Conservation (phyloP, 2,329 filamentous ascomycete genomes). For the Trichoderma harzianum region DNA sequence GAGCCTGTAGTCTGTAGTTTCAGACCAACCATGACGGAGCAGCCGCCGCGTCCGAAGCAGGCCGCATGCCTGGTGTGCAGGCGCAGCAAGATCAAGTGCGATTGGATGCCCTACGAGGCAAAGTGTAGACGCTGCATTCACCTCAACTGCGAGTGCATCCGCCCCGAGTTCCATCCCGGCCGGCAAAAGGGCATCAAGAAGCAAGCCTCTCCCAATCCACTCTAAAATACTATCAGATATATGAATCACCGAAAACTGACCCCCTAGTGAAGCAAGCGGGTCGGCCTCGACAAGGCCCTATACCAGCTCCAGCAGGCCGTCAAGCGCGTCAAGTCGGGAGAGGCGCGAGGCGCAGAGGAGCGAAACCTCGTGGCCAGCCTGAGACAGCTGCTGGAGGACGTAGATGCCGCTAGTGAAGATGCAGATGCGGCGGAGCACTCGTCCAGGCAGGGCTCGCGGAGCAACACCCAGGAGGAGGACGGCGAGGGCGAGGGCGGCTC, state of each 20-base stretch:
- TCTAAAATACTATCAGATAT: not conserved
- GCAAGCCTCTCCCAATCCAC: constrained; percentile 39
- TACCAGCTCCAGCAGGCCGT: constrained; percentile 71
- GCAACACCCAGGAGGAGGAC: constrained; percentile 31
- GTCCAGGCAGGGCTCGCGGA: constrained; percentile 29
- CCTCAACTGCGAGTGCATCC: constrained; percentile 58
- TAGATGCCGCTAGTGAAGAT: constrained; percentile 22
- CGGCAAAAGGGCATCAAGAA: constrained; percentile 76
- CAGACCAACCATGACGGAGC: constrained; percentile 25
- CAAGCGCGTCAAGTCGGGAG: constrained; percentile 49
- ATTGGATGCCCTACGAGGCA: constrained; percentile 49
- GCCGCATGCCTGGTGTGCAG: constrained; percentile 63
- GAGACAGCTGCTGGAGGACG: constrained; percentile 37
- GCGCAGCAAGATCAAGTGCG: constrained; percentile 66
- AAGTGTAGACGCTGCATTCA: constrained; percentile 61
- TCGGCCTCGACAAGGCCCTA: constrained; percentile 70
- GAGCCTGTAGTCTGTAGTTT: not conserved
- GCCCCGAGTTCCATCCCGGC: constrained; percentile 70
- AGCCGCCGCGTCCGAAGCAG: constrained; percentile 32
- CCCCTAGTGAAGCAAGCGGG: constrained; percentile 58
- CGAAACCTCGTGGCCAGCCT: constrained; percentile 44
- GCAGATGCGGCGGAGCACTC: constrained; percentile 21
- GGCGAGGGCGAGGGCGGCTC: constrained; percentile 30
- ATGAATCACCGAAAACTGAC: not conserved
- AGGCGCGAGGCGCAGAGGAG: constrained; percentile 41